phyloP scores from a whole-genome alignment of 208 protist species.

The Acanthamoeba lenticulata region DNA sequence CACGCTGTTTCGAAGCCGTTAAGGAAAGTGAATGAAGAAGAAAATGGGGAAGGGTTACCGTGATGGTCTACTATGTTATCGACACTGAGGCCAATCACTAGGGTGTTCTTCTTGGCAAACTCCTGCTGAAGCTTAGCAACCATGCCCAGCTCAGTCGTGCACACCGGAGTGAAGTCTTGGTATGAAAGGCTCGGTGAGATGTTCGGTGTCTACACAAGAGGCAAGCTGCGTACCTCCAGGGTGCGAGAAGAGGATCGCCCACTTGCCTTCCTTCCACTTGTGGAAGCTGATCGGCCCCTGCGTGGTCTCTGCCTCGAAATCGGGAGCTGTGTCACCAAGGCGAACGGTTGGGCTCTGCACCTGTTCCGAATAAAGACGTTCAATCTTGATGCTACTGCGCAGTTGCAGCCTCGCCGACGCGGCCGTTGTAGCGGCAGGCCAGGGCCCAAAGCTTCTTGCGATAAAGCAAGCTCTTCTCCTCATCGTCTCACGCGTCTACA shows the following conservation, averaged over 20 bases:
- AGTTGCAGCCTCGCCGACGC: too few species aligned
- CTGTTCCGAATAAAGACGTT: too few species aligned
- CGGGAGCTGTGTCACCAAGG: slow-evolving; percentile 75
- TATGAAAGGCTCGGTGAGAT: not conserved
- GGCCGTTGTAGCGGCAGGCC: too few species aligned
- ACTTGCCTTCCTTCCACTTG: slow-evolving; percentile 74
- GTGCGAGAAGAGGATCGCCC: slow-evolving; percentile 69
- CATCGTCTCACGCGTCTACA: too few species aligned
- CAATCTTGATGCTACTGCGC: not conserved
- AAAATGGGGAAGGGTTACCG: not conserved
- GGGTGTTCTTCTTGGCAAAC: slow-evolving; percentile 76
- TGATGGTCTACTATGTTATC: slow-evolving; percentile 75
- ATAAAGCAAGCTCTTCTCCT: too few species aligned
- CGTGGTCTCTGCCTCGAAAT: slow-evolving; percentile 74
- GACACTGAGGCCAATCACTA: slow-evolving; percentile 78
- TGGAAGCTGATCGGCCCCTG: slow-evolving; percentile 79
- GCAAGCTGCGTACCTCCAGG: slow-evolving; percentile 18
- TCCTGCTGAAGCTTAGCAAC: slow-evolving; percentile 77
- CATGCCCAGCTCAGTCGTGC: slow-evolving; percentile 84
- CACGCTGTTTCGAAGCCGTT: too few species aligned
- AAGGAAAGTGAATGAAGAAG: too few species aligned
- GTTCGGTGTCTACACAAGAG: not conserved
- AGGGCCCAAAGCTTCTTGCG: too few species aligned
- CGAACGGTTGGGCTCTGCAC: not conserved
- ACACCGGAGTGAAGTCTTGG: slow-evolving; percentile 82